Evolutionary conservation across 345 rosid genomes (phyloP), one percentile per base, ranked within the genome.

Genomic region (Eucalyptus albens): DNA sequence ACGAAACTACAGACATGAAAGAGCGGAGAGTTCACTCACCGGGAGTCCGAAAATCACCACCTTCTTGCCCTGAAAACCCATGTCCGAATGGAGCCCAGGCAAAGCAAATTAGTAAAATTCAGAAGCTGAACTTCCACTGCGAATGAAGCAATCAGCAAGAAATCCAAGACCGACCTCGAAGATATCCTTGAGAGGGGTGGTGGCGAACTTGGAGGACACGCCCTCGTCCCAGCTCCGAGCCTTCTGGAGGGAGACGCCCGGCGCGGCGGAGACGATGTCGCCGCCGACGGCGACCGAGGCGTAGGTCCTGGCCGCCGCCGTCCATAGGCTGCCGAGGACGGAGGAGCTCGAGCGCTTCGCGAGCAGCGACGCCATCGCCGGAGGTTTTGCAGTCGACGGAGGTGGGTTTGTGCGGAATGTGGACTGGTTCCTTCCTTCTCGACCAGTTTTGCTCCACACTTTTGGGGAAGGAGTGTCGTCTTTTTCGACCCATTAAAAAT

Each of bases 1-100:
- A 40, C 29, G 40, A 33, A 40, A 40, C 24, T 5, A 37, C 51
- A 88, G 86, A 26, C 12, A 16, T 37, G 22, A 51, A 83, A 90
- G 21, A 45, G 15, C 29, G 12, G 15, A 29, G 19, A 47, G 87
- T 65, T 9, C 88, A 95, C 95, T 95, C 93, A 97, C 99, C 88
- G 98, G 98, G 50, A 96, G 96, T 14, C 99, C 99, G 94, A 97
- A 97, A 93, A 95, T 94, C 92, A 96, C 96, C 27, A 97, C 98
- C 94, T 96, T 96, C 94, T 96, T 97, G 44, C 95, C 99, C 99
- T 97, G 97, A 37, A 93, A 92, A 40, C 72, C 29, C 27, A 91
- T 19, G 60, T 14, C 87, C 83, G 62, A 44, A 87, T 5, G 62
- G n/a, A 89, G 82, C 27, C 17, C 45, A 37, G 19, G 27, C 47